These are phyloP conservation scores for Picea engelmannii DNA, from an alignment of 83 land plant species.

Conservation along the genomic window DNA sequence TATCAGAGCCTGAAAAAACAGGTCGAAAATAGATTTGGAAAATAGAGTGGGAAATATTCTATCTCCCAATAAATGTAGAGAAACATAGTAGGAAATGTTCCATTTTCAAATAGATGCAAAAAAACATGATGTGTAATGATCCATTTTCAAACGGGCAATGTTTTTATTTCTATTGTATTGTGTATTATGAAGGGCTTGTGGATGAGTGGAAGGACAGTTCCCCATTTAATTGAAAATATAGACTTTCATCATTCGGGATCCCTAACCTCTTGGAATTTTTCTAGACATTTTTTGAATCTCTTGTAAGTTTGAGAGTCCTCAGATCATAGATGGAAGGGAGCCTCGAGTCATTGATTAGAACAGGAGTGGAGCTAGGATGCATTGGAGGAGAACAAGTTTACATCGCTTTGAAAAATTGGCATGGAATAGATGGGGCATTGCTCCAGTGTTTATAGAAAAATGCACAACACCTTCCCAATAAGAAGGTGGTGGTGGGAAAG, in stretches of 20 bases:
- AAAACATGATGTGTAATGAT: neutral
- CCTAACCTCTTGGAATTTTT: slow-evolving; percentile 26
- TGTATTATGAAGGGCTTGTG: slow-evolving; percentile 52
- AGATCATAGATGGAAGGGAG: slow-evolving; percentile 38
- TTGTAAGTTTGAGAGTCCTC: slow-evolving; percentile 20
- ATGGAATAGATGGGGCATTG: slow-evolving; percentile 50
- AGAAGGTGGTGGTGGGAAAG: neutral
- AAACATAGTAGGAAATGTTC: neutral
- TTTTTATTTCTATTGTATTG: neutral
- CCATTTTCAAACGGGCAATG: neutral
- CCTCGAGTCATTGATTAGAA: slow-evolving; percentile 55
- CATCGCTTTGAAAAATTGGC: slow-evolving; percentile 49
- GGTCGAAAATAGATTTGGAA: neutral
- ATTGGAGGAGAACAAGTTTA: slow-evolving; percentile 52
- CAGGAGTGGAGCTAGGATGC: slow-evolving; percentile 45
- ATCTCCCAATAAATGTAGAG: neutral
- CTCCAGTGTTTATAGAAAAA: slow-evolving; percentile 22
- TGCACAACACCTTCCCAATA: slow-evolving; percentile 3
- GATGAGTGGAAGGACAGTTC: slow-evolving; percentile 65
- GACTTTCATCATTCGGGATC: slow-evolving; percentile 44
- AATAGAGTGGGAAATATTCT: too few relatives aligned
- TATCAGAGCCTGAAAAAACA: too few relatives aligned
- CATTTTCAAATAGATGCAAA: neutral
- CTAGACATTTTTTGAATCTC: slow-evolving; percentile 10
- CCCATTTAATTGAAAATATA: slow-evolving; percentile 64